Conservation (phyloP, 202 grass and related monocot species). For the Cymbopogon flexuosus region DNA sequence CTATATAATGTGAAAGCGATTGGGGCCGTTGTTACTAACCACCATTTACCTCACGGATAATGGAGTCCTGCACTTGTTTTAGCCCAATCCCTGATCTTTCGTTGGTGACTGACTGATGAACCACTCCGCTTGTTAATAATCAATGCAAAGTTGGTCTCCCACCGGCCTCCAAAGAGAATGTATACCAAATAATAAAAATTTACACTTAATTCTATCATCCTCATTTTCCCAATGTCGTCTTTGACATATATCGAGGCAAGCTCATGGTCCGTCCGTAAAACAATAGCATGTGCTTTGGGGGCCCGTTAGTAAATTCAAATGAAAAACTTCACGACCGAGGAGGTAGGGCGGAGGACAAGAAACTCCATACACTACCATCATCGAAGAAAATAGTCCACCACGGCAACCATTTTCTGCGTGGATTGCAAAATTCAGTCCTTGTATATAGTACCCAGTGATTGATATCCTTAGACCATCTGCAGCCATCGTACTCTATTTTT, state of each 20-base stretch:
- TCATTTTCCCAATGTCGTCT: background rate
- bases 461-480: too few relatives aligned
- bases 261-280: too few relatives aligned
- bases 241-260: background rate
- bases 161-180: background rate
- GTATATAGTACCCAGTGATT: background rate
- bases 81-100: conserved; percentile 18
- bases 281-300: too few relatives aligned
- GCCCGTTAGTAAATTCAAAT: background rate
- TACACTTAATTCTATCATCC: too few relatives aligned
- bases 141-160: conserved; percentile 17
- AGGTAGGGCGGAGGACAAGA: too few relatives aligned
- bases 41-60: conserved; percentile 6
- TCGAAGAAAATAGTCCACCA: background rate
- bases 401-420: background rate
- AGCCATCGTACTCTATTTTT: too few relatives aligned
- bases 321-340: too few relatives aligned
- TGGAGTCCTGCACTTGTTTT: background rate
- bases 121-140: conserved; percentile 14
- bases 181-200: conserved; percentile 15
- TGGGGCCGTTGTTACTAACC: conserved; percentile 23
- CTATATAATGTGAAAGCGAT: background rate
- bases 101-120: conserved; percentile 16
- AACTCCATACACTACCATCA: background rate
- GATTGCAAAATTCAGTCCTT: background rate